A percentile compares a stretch with the other conserved stretches of the same genome.
Conservation (phyloP, 2,329 filamentous ascomycete species). For the Penicillium sp. region DNA sequence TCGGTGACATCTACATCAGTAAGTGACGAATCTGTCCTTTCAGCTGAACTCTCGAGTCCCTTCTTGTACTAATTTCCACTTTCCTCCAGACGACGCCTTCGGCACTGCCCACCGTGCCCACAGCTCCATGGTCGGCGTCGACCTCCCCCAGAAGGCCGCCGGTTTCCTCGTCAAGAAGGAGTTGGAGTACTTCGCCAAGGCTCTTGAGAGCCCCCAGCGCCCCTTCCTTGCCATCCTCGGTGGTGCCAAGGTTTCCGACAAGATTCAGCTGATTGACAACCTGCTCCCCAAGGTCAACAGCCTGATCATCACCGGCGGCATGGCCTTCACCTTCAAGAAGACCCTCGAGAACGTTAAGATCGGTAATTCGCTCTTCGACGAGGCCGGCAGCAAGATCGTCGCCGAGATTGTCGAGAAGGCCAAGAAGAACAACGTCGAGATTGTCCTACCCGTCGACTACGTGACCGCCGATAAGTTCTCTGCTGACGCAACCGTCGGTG, state of each 20-base stretch:
- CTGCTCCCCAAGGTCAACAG: conserved; percentile 97
- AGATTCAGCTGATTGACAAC: conserved; percentile 99
- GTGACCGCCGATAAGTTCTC: conserved; percentile 94
- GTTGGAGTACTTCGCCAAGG: conserved; percentile 98
- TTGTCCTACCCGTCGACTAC: conserved; percentile 93
- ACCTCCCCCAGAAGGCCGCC: conserved; percentile 93
- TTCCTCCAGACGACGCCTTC: conserved; percentile 81
- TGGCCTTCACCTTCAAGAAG: conserved; percentile 99
- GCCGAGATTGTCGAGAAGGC: conserved; percentile 88
- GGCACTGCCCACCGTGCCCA: conserved; percentile 97
- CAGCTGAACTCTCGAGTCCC: neutral
- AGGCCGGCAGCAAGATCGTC: conserved; percentile 91
- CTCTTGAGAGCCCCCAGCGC: conserved; percentile 86
- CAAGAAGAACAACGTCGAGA: conserved; percentile 92
- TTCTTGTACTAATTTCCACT: neutral
- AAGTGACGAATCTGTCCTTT: conserved; percentile 43
- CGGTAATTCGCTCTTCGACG: conserved; percentile 88
- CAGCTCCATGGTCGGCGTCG: conserved; percentile 98
- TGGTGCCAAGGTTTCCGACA: conserved; percentile 97
- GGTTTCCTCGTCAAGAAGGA: conserved; percentile 99
- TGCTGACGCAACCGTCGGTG: conserved; percentile 77
- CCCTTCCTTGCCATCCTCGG: conserved; percentile 99
- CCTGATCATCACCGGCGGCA: conserved; percentile 93
- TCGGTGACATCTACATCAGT: conserved; percentile 98
- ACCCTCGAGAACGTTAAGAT: conserved; percentile 89